These are phyloP conservation scores for Allantophomopsis cytisporea DNA, from an alignment of 2,329 filamentous ascomycete genomes.

Conservation along the genomic window DNA sequence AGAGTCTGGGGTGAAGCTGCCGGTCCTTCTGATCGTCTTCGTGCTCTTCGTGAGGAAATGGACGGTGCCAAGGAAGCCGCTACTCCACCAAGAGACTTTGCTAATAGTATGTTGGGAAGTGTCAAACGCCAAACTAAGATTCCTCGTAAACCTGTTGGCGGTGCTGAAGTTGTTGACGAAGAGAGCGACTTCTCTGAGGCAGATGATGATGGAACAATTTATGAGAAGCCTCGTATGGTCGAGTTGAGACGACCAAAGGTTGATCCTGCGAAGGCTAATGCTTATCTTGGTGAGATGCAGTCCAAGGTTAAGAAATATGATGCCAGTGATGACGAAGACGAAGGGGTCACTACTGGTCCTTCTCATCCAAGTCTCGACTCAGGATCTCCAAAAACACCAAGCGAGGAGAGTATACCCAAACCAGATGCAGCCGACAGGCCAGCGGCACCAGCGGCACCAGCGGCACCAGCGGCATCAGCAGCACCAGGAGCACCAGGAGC, in stretches of 20 bases:
- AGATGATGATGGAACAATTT: constrained; percentile 37
- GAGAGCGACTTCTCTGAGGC: constrained; percentile 28
- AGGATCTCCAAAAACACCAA: constrained; percentile 41
- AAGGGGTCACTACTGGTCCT: constrained; percentile 59
- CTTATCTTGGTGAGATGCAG: constrained; percentile 58
- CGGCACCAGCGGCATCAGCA: constrained; percentile 29
- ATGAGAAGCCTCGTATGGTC: constrained; percentile 64
- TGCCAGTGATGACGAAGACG: constrained; percentile 34
- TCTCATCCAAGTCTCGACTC: constrained; percentile 65
- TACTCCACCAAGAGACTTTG: constrained; percentile 48
- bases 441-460: constrained; percentile 14
- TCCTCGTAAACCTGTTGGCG: constrained; percentile 36
- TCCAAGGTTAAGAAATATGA: constrained; percentile 63
- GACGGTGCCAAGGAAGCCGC: constrained; percentile 46
- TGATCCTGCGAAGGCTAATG: constrained; percentile 43
- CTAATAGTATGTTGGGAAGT: constrained; percentile 60
- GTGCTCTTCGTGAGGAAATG: constrained; percentile 91
- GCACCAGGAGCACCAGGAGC: constrained; percentile 18
- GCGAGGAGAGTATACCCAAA: constrained; percentile 14
- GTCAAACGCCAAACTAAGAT: constrained; percentile 49
- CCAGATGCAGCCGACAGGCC: constrained; percentile 7
- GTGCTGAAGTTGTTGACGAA: constrained; percentile 15
- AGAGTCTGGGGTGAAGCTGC: constrained; percentile 73
- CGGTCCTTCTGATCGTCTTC: constrained; percentile 81
- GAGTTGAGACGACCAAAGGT: constrained; percentile 58